A percentile compares a stretch with the other conserved stretches of the same genome.
phyloP scores from a whole-genome alignment of 192 early-diverging fungal genomes.

The Umbelopsis ramanniana region DNA sequence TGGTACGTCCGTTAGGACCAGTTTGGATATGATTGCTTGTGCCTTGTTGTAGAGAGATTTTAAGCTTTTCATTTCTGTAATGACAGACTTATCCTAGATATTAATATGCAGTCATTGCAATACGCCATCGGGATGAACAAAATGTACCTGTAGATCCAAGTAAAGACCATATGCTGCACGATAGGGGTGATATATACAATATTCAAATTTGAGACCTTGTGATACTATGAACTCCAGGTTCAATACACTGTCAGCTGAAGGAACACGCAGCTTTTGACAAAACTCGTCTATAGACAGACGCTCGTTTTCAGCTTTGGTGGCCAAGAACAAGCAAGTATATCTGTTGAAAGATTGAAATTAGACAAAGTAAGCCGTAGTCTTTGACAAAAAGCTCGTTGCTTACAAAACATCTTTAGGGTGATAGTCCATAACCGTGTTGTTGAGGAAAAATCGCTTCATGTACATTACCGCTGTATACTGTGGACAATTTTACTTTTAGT shows the following conservation, averaged over 20 bases:
- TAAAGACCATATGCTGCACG: conserved; percentile 71
- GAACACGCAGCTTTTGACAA: conserved; percentile 50
- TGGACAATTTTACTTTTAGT: conserved; percentile 4
- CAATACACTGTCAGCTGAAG: conserved; percentile 56
- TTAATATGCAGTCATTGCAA: conserved; percentile 19
- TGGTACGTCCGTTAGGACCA: conserved; percentile 72
- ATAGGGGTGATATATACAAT: conserved; percentile 75
- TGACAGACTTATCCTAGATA: conserved; percentile 34
- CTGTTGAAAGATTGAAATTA: conserved; percentile 25
- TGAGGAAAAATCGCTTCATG: conserved; percentile 81
- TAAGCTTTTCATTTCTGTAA: conserved; percentile 46
- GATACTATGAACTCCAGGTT: conserved; percentile 70
- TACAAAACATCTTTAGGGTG: conserved; percentile 78
- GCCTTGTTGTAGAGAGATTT: conserved; percentile 61
- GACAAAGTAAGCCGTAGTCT: not conserved
- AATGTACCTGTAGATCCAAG: conserved; percentile 69
- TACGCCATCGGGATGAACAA: conserved; percentile 15
- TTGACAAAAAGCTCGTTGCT: not conserved
- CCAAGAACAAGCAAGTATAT: conserved; percentile 75
- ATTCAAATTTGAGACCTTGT: conserved; percentile 77
- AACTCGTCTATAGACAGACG: conserved; percentile 79
- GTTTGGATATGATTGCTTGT: conserved; percentile 55
- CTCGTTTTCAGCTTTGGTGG: conserved; percentile 75
- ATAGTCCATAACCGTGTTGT: conserved; percentile 82
- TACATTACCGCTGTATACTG: conserved; percentile 81